A percentile compares a stretch with the other conserved stretches of the same genome.
Conservation (phyloP, 2,329 filamentous ascomycete genomes). For the Colletotrichum horii region DNA sequence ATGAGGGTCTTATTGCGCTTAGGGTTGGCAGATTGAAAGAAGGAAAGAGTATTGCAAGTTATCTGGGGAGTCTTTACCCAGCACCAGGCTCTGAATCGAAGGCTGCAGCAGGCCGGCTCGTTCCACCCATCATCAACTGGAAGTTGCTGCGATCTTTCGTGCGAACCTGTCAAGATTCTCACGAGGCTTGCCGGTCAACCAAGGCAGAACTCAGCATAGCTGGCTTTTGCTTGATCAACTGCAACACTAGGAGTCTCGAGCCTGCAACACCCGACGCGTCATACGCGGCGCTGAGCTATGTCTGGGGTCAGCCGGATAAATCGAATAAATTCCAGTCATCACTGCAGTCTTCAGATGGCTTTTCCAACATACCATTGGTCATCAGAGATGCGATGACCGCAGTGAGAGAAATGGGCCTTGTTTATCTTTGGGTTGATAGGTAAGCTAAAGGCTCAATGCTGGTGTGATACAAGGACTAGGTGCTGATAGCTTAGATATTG, state of each 20-base stretch:
- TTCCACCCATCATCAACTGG: not conserved
- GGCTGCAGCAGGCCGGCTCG: not conserved
- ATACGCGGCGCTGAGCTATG: not conserved
- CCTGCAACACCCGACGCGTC: not conserved
- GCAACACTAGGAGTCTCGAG: not conserved
- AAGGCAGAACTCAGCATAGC: not conserved
- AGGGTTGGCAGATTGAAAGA: not conserved
- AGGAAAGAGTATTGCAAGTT: not conserved
- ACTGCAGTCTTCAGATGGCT: fast-evolving
- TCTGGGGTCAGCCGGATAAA: not conserved
- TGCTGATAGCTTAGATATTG: not conserved
- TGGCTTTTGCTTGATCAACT: not conserved
- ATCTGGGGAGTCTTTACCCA: not conserved
- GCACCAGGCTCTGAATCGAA: not conserved
- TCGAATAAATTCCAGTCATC: not conserved
- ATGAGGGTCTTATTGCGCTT: not conserved
- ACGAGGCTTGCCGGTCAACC: not conserved
- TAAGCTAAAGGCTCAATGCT: fast-evolving
- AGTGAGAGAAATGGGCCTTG: not conserved
- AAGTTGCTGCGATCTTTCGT: not conserved
- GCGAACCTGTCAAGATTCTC: not conserved
- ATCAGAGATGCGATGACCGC: not conserved
- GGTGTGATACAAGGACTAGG: not conserved
- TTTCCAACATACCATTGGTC: not conserved
- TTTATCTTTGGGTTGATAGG: not conserved